Conservation (phyloP, 2,329 filamentous ascomycete genomes). For the Phaeomoniella chlamydospora region DNA sequence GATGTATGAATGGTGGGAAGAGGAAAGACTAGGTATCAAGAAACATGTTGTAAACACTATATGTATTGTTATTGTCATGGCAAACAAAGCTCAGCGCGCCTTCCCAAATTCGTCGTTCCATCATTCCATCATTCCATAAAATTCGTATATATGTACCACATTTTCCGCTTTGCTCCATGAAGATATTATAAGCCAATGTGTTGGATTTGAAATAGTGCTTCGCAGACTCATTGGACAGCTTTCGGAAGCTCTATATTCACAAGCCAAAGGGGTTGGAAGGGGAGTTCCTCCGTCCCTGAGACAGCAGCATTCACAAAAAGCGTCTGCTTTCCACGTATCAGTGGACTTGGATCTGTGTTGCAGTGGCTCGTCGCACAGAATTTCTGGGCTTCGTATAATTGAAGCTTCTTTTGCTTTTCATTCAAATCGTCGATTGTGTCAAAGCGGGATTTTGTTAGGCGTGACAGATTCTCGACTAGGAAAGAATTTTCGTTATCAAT, state of each 20-base stretch:
- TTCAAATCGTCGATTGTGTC: conserved; percentile 5
- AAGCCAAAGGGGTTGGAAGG: conserved; percentile 37
- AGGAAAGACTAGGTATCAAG: no score
- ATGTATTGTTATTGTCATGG: no score
- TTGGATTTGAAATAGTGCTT: no score
- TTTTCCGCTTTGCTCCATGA: no score
- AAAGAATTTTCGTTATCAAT: conserved; percentile 28
- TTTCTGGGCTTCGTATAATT: conserved; percentile 11
- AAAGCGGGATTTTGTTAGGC: conserved; percentile 7
- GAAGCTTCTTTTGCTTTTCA: conserved; percentile 9
- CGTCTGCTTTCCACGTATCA: conserved; percentile 31
- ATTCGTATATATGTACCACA: no score
- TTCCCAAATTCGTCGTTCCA: no score
- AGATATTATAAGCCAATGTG: no score
- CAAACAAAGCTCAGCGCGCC: no score
- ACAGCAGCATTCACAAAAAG: conserved; percentile 48
- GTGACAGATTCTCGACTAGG: conserved; percentile 20
- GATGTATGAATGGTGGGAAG: no score
- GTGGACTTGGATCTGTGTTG: conserved; percentile 14
- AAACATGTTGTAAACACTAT: no score
- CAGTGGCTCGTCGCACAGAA: conserved; percentile 26
- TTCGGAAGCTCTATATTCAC: conserved; percentile 32
- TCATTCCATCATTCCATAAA: no score
- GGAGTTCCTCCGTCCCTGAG: conserved; percentile 26
- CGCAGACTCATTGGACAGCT: no score